Base-by-base conservation (phyloP, 2,329 filamentous ascomycete genomes). In the Colletotrichum sp. region DNA sequence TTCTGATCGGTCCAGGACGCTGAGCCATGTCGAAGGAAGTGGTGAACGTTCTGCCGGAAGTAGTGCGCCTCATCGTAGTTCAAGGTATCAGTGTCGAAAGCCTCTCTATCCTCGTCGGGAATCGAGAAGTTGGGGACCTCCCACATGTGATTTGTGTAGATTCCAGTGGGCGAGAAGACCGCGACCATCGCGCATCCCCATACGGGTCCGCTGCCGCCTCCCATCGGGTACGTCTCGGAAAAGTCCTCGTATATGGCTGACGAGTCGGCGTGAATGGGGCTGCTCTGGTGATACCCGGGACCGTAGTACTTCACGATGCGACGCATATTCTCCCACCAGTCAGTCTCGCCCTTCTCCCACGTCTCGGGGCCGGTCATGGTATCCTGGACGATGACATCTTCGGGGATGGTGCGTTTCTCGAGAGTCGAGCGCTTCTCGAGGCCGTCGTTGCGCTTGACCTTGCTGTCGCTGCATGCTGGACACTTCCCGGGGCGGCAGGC, bases 101-200 rank as follows among this genome's bases (percentile, higher is more conserved):
- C 30, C 9, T 64, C 18, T 49, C 16, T 13, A n/a, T 34, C 8
- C 71, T 62, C 44, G 3, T 44, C 15, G 7, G 62, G 59, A 15
- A 69, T 75, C 9, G 6, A 4, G 60, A 79, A 77, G 66, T 63
- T 71, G 16, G 78, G 78, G 7, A 72, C 36, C 34, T 79, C 72
- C 78, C 77, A 79, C 26, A 79, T 4, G 21, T 78, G 78, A 13
- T 64, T 76, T 10, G 73, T 62, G 62, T 73, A 79, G 12, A 78
- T 69, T 13, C 77, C 78, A 7, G 52, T n/a, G 24, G 70, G 67
- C 15, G 70, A 72, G 24, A 70, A 68, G 15, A 68, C 69, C 5
- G 76, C 36, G 60, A 79, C 52, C 15, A 76, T 72, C 13, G 60
- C 62, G 34, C 78, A 78, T 16, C 78, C 78, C 76, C 76, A 78